A percentile compares a stretch with the other conserved stretches of the same genome.
These are phyloP conservation scores for Styphnolobium japonicum DNA, from an alignment of 306 rosid genomes.

Conservation along the genomic window DNA sequence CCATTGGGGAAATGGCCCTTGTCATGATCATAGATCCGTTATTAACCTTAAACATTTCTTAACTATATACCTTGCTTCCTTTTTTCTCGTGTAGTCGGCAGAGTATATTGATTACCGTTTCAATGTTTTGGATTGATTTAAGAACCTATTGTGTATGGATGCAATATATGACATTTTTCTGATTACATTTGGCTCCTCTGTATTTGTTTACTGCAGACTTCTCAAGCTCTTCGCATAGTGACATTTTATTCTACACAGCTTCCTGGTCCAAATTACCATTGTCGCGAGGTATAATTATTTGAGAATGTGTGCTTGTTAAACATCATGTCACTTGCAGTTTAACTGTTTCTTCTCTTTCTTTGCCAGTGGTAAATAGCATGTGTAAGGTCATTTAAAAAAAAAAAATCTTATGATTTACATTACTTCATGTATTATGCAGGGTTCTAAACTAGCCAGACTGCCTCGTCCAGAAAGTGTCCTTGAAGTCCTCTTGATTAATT, in stretches of 20 bases:
- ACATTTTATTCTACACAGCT: constrained; percentile 98
- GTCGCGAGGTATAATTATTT: constrained; percentile 76
- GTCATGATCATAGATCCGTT: neutral
- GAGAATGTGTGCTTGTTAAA: neutral
- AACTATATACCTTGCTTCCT: neutral
- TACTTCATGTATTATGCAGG: constrained; percentile 45
- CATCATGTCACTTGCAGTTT: neutral
- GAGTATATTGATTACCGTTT: neutral
- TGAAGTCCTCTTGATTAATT: constrained; percentile 79
- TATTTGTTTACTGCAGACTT: constrained; percentile 53
- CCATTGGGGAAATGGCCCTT: neutral
- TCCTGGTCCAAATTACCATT: constrained; percentile 99
- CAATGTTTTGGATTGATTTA: neutral
- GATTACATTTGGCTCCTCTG: constrained; percentile 1
- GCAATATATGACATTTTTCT: neutral
- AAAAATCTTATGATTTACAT: neutral
- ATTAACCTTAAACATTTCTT: neutral
- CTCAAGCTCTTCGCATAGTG: constrained; percentile 79
- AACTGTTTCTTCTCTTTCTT: neutral
- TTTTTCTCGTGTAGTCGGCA: neutral
- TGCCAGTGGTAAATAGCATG: neutral
- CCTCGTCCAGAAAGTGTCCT: constrained; percentile 70
- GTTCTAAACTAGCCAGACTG: constrained; percentile 79
- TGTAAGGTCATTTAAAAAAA: neutral
- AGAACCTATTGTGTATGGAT: neutral